phyloP scores from a whole-genome alignment of 768 basidiomycete species.

The Strobilomyces confusus region DNA sequence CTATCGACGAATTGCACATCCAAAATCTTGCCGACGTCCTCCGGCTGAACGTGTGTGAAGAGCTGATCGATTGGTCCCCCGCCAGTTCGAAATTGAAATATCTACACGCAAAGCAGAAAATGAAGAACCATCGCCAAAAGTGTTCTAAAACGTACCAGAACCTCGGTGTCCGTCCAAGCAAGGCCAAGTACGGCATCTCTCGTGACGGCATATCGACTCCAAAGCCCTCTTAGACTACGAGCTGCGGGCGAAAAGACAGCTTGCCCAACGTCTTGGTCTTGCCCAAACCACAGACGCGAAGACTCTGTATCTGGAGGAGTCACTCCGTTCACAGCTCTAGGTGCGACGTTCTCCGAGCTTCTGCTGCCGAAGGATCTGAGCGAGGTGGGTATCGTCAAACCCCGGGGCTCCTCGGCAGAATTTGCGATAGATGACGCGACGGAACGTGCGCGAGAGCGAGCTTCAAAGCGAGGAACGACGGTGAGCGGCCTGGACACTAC shows the following conservation, averaged over 20 bases:
- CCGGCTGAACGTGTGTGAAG: conserved; percentile 16
- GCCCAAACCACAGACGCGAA: conserved; percentile 25
- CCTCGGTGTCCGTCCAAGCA: conserved; percentile 44
- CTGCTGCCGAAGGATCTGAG: conserved; percentile 53
- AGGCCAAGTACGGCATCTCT: conserved; percentile 36
- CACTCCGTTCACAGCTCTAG: conserved; percentile 17
- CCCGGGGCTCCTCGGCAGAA: conserved; percentile 23
- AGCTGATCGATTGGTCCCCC: neutral
- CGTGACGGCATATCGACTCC: conserved; percentile 18
- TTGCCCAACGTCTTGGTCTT: conserved; percentile 19
- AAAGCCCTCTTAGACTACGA: conserved; percentile 14
- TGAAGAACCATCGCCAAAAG: neutral
- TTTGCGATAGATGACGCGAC: conserved; percentile 13
- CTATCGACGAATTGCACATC: conserved; percentile 21
- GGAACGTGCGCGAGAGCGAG: conserved; percentile 12
- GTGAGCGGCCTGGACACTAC: conserved; percentile 42
- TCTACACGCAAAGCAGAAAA: conserved; percentile 6
- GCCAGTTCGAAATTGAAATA: conserved; percentile 19
- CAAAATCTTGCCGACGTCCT: conserved; percentile 19
- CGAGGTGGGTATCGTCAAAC: conserved; percentile 55
- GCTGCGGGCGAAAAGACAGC: conserved; percentile 14
- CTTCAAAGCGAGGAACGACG: conserved; percentile 25
- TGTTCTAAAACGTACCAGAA: conserved; percentile 17
- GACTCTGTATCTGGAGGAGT: conserved; percentile 22
- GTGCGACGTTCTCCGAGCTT: conserved; percentile 45